Percentiles rank a stretch among this genome's conserved stretches.
Evolutionary conservation across 192 early-diverging fungal genomes (phyloP).

Genomic region (Hyaloraphidium curvatum): DNA sequence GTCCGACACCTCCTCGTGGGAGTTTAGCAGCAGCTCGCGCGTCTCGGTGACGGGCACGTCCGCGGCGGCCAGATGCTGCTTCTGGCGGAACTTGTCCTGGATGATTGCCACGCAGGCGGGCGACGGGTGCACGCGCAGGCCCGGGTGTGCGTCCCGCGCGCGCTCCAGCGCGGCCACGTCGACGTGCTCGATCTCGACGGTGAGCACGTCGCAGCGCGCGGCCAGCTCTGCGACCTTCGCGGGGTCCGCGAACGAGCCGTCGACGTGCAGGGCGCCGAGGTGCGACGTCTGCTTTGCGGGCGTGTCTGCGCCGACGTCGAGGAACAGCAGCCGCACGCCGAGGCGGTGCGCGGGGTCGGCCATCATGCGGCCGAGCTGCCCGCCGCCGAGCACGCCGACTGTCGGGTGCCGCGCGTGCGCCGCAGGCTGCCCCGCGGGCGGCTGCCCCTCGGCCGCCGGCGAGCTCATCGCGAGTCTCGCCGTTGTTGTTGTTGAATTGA

Average conservation of each 20-base stretch:
- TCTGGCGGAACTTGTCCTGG: slow-evolving; percentile 93
- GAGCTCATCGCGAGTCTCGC: too few relatives aligned
- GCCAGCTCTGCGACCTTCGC: slow-evolving; percentile 61
- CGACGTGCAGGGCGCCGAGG: slow-evolving; percentile 40
- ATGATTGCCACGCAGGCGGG: slow-evolving; percentile 69
- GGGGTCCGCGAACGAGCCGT: slow-evolving; percentile 69
- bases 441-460: too few relatives aligned
- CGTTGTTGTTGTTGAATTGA: too few relatives aligned
- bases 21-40: slow-evolving; percentile 21
- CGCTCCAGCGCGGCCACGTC: slow-evolving; percentile 40
- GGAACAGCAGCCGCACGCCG: slow-evolving; percentile 61
- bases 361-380: slow-evolving; percentile 98
- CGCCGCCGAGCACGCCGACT: slow-evolving; percentile 54
- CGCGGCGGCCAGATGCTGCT: slow-evolving; percentile 44
- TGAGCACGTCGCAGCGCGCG: slow-evolving; percentile 53
- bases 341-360: slow-evolving; percentile 86
- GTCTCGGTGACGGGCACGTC: slow-evolving; percentile 54
- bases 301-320: slow-evolving; percentile 55
- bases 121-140: slow-evolving; percentile 48
- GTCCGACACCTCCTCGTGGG: slow-evolving; percentile 11
- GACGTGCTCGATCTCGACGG: slow-evolving; percentile 98
- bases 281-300: slow-evolving; percentile 72
- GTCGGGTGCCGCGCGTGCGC: too few relatives aligned
- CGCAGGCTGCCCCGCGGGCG: too few relatives aligned
- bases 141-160: slow-evolving; percentile 26